phyloP scores from a whole-genome alignment of 1,139 yeast species.

The Zygotorulaspora mrakii region DNA sequence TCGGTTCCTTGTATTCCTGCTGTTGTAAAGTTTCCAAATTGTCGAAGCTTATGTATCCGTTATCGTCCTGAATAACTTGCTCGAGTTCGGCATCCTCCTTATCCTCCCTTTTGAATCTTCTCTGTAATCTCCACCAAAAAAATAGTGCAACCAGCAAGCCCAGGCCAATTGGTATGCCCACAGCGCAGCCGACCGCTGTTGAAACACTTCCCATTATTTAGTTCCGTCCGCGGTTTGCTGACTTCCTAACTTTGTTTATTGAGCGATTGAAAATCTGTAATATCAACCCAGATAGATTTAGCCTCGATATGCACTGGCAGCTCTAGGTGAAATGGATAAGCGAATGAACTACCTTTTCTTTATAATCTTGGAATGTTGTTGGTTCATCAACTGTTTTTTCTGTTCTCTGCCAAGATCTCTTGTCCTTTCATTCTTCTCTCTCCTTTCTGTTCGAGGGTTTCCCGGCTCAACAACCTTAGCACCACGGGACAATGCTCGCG shows the following conservation, averaged over 20 bases:
- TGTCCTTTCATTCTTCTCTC: background rate
- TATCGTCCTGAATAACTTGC: conserved; percentile 33
- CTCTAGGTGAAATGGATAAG: no score
- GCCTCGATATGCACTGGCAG: no score
- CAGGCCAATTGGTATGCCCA: conserved; percentile 45
- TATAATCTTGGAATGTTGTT: no score
- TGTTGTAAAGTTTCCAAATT: conserved; percentile 28
- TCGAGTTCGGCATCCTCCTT: conserved; percentile 35
- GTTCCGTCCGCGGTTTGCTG: no score
- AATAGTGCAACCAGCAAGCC: conserved; percentile 36
- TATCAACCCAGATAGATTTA: background rate
- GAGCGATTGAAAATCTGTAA: background rate
- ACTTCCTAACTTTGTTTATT: background rate
- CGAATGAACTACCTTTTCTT: conserved; percentile 1
- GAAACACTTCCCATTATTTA: conserved; percentile 34
- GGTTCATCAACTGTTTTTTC: no score
- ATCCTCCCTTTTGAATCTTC: conserved; percentile 39
- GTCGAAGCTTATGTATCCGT: conserved; percentile 35
- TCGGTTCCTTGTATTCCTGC: conserved; percentile 7
- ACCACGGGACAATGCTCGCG: conserved; percentile 1
- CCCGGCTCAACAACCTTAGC: background rate
- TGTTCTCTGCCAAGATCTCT: conserved; percentile 2
- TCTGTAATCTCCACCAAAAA: conserved; percentile 40
- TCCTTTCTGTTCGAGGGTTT: conserved; percentile 2
- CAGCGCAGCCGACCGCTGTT: conserved; percentile 49